Evolutionary conservation across 345 rosid genomes (phyloP).

Genomic region (Gossypium rotundifolium): DNA sequence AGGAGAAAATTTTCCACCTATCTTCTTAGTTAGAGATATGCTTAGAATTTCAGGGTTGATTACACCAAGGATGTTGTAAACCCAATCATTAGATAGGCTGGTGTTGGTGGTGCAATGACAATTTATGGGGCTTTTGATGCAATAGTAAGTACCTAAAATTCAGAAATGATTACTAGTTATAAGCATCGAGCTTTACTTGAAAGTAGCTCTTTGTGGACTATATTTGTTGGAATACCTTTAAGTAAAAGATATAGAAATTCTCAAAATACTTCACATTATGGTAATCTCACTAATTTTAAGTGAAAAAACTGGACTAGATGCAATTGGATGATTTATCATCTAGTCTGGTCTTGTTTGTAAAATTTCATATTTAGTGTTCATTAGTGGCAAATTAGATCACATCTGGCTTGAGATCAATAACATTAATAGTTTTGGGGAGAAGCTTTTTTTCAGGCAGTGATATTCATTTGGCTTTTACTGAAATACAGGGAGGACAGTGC

Average conservation of each 20-base stretch:
- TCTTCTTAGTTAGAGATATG: not conserved
- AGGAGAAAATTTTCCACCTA: not conserved
- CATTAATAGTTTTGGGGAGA: slow-evolving; percentile 36
- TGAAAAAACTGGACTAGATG: not conserved
- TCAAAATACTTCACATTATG: not conserved
- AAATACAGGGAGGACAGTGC: slow-evolving; percentile 39
- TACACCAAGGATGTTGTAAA: slow-evolving; percentile 80
- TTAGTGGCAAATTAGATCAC: slow-evolving; percentile 58
- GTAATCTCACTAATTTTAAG: too few species aligned
- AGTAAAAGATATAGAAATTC: not conserved
- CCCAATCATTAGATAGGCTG: slow-evolving; percentile 71
- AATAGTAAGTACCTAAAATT: slow-evolving; percentile 48
- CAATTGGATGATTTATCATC: not conserved
- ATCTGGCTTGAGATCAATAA: slow-evolving; percentile 35
- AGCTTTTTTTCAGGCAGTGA: slow-evolving; percentile 52
- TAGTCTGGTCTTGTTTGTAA: slow-evolving; percentile 11
- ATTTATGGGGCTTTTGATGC: slow-evolving; percentile 85
- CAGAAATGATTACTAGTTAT: not conserved
- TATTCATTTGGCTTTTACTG: slow-evolving; percentile 67
- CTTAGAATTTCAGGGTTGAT: slow-evolving; percentile 54
- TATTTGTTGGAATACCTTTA: not conserved
- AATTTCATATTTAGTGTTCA: slow-evolving; percentile 51
- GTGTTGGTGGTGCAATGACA: slow-evolving; percentile 88
- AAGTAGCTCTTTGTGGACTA: not conserved
- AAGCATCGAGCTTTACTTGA: not conserved